Evolutionary conservation across 208 protist species (phyloP).

Genomic region (Wallacemonas sp.): DNA sequence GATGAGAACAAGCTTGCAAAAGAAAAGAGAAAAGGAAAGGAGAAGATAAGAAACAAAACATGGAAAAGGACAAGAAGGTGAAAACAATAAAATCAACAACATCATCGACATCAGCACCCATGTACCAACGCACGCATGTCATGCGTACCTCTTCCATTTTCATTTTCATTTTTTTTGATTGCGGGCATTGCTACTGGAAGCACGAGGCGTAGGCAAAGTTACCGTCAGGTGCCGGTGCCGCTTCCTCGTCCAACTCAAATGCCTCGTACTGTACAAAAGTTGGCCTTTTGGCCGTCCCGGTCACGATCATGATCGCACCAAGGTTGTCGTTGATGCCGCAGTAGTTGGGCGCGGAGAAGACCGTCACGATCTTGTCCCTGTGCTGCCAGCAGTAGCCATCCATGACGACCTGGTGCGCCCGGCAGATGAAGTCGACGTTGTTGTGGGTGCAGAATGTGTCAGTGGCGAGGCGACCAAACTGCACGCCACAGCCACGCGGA

Average conservation of each 20-base stretch:
- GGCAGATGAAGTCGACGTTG: slow-evolving; percentile 95
- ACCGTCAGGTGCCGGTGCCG: background rate
- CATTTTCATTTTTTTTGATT: too few relatives aligned
- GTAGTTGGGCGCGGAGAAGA: slow-evolving; percentile 84
- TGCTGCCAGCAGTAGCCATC: slow-evolving; percentile 83
- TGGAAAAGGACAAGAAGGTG: slow-evolving; percentile 1
- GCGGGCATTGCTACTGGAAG: slow-evolving; percentile 24
- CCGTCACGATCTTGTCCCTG: slow-evolving; percentile 50
- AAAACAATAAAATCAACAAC: background rate
- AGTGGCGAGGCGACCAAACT: slow-evolving; percentile 95
- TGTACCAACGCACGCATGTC: too few relatives aligned
- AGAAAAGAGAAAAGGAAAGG: slow-evolving; percentile 10
- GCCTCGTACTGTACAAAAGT: slow-evolving; percentile 43
- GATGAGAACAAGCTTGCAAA: background rate
- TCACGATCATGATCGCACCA: slow-evolving; percentile 36
- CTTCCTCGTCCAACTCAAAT: slow-evolving; percentile 21
- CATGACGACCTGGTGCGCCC: slow-evolving; percentile 92
- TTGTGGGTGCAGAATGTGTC: slow-evolving; percentile 95
- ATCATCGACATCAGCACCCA: too few relatives aligned
- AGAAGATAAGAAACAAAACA: slow-evolving; percentile 15
- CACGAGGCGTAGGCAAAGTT: slow-evolving; percentile 36
- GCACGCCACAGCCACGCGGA: slow-evolving; percentile 97
- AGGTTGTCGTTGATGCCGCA: slow-evolving; percentile 46
- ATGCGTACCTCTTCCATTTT: too few relatives aligned
- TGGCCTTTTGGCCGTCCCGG: slow-evolving; percentile 19